phyloP scores from a whole-genome alignment of 805 yeast species.

The Helenozyma rhizophorensis region DNA sequence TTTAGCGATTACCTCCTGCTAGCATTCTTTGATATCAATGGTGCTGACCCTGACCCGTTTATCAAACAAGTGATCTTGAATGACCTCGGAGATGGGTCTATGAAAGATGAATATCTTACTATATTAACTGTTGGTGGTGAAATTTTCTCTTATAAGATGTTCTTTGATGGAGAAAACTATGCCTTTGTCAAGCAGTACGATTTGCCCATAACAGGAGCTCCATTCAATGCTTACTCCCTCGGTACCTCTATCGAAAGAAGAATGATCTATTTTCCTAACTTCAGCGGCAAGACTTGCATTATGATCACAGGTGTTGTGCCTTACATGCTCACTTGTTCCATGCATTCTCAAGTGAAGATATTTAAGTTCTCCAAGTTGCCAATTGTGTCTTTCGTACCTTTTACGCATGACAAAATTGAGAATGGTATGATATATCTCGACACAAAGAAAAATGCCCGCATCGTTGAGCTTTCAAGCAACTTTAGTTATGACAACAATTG shows the following conservation, averaged over 20 bases:
- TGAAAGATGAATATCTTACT: conserved; percentile 59
- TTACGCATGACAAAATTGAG: conserved; percentile 33
- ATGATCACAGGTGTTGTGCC: conserved; percentile 75
- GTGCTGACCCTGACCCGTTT: conserved; percentile 64
- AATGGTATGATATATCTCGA: conserved; percentile 70
- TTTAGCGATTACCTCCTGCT: conserved; percentile 42
- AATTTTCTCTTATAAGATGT: conserved; percentile 60
- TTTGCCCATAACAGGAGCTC: conserved; percentile 65
- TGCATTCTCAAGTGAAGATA: conserved; percentile 59
- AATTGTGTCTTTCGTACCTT: conserved; percentile 61
- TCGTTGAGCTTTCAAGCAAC: conserved; percentile 43
- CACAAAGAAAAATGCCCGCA: conserved; percentile 62
- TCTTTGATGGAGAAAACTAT: conserved; percentile 42
- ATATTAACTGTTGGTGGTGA: conserved; percentile 81
- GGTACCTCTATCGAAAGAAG: conserved; percentile 69
- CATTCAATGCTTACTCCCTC: conserved; percentile 67
- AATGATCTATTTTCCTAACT: conserved; percentile 52
- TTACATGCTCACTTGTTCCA: conserved; percentile 59
- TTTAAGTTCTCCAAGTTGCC: conserved; percentile 64
- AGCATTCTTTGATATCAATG: conserved; percentile 46
- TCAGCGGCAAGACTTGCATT: conserved; percentile 56
- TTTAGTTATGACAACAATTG: conserved; percentile 56
- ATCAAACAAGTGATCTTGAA: conserved; percentile 64
- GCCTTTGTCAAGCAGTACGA: conserved; percentile 42
- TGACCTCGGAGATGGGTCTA: conserved; percentile 55